Percentiles rank a stretch among this genome's conserved stretches.
Conservation (phyloP, 2,329 filamentous ascomycete species). For the Colletotrichum shisoi region DNA sequence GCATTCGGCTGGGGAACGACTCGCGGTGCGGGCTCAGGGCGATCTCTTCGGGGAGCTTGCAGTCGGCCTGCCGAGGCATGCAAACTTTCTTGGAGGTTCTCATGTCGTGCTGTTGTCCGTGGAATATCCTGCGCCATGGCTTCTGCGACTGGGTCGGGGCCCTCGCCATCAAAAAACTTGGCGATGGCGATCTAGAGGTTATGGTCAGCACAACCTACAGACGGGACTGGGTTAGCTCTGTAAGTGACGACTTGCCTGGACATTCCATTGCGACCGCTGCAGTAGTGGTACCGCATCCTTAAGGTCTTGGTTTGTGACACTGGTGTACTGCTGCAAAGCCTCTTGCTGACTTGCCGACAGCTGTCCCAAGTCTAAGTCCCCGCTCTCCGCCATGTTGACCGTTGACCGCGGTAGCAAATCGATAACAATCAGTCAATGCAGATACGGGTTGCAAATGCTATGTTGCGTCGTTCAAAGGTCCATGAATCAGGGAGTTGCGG, state of each 20-base stretch:
- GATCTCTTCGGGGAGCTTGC: slow-evolving; percentile 39
- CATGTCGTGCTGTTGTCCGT: slow-evolving; percentile 69
- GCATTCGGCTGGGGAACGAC: slow-evolving; percentile 80
- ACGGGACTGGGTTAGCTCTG: background rate
- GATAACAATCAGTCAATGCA: background rate
- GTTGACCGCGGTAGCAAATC: background rate
- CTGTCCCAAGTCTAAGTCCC: slow-evolving; percentile 68
- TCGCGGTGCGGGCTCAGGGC: slow-evolving; percentile 76
- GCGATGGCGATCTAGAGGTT: slow-evolving; percentile 81
- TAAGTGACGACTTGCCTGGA: slow-evolving; percentile 67
- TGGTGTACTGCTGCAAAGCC: slow-evolving; percentile 85
- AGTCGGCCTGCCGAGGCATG: slow-evolving; percentile 46
- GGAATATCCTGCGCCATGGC: slow-evolving; percentile 71
- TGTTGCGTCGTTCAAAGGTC: background rate
- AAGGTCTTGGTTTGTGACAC: slow-evolving; percentile 84
- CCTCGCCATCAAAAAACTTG: slow-evolving; percentile 97
- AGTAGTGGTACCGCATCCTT: slow-evolving; percentile 80
- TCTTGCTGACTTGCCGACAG: slow-evolving; percentile 81
- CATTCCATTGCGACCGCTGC: slow-evolving; percentile 92
- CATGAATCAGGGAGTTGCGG: slow-evolving; percentile 9
- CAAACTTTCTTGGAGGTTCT: slow-evolving; percentile 75
- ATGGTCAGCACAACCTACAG: slow-evolving; percentile 4
- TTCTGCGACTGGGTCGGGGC: slow-evolving; percentile 80
- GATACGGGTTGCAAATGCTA: background rate
- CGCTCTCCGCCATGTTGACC: slow-evolving; percentile 52